Base-by-base conservation (phyloP, 177 flowering plant genomes). In the Vitis hybrid region DNA sequence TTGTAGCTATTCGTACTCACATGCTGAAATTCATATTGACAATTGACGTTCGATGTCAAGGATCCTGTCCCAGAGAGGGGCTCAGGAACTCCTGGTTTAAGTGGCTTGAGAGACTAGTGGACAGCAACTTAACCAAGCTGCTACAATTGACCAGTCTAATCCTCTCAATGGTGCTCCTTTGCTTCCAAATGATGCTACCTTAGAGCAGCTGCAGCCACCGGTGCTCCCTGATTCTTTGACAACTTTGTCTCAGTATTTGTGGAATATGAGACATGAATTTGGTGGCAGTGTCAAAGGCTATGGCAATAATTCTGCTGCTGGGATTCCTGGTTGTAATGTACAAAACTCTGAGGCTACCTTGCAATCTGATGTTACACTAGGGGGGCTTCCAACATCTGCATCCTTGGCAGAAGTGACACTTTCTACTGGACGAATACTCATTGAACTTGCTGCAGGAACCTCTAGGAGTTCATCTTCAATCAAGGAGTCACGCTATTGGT, bases 161-260 rank as follows among this genome's bases (percentile, higher is more conserved):
- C 54, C 71, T 35, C 58, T 61, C 1, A 79, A 65, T 65, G 68
- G 78, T 65, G 71, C 82, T 69, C 82, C 77, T 73, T 80, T 76
- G 69, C 50, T 78, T 72, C 86, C 92, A 77, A 13, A 82, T 56
- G 69, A 76, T 60, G 75, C 76, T 77, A 73, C 92, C 61, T 70
- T 80, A 65, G 91, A 81, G 52, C 17, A 90, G 65, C 65, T 79
- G 66, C 90, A 81, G 67, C 86, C 91, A 56, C 84, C 84, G 97
- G 88, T 90, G 14, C 84, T 92, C 70, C 90, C 90, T 75, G 97
- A 90, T 83, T 89, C 97, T 46, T 64, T 92, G 78, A 72, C 89
- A 49, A 90, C 93, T 21, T 77, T 92, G 74, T 78, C 82, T 56
- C 91, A 87, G 70, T 89, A 89, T 77, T 66, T 88, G 58, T 79